phyloP scores from a whole-genome alignment of 176 grass and related monocot species.

The Bothriochloa decipiens region DNA sequence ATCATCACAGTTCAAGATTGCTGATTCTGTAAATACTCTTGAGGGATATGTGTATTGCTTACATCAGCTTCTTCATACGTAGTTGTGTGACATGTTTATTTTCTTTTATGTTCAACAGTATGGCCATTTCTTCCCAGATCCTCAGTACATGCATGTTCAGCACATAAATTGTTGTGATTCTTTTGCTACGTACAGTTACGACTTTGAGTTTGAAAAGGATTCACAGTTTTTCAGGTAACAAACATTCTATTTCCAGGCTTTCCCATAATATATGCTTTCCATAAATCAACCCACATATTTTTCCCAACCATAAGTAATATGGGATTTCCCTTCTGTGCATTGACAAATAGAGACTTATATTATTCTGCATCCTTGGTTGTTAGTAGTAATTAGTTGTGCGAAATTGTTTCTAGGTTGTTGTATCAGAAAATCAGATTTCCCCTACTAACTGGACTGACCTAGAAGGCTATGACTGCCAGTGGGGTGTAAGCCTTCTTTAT shows the following conservation, averaged over 20 bases:
- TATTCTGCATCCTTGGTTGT: slow-evolving; percentile 4
- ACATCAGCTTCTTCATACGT: slow-evolving; percentile 21
- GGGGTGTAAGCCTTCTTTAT: not conserved
- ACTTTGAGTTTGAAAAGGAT: slow-evolving; percentile 84
- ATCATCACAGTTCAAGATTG: slow-evolving; percentile 90
- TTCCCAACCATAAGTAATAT: slow-evolving; percentile 13
- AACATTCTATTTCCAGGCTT: slow-evolving; percentile 12
- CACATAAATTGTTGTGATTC: slow-evolving; percentile 97
- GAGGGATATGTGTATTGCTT: slow-evolving; percentile 17
- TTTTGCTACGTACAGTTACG: slow-evolving; percentile 92
- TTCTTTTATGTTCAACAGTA: slow-evolving; percentile 63
- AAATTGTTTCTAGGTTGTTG: slow-evolving; percentile 8
- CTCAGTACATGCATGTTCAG: slow-evolving; percentile 97
- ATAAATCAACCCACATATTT: slow-evolving; percentile 31
- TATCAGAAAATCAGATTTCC: not conserved
- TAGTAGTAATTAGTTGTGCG: not conserved
- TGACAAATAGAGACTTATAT: slow-evolving; percentile 15
- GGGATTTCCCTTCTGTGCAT: not conserved
- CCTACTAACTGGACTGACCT: slow-evolving; percentile 5
- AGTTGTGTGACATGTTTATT: slow-evolving; percentile 27
- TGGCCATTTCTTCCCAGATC: slow-evolving; percentile 97
- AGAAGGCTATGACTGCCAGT: slow-evolving; percentile 17
- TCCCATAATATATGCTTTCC: slow-evolving; percentile 30
- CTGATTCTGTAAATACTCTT: slow-evolving; percentile 69
- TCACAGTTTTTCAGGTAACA: slow-evolving; percentile 83